A percentile compares a stretch with the other conserved stretches of the same genome.
These are phyloP conservation scores for Nidularia pulvinata DNA, from an alignment of 768 basidiomycete genomes.

Conservation along the genomic window DNA sequence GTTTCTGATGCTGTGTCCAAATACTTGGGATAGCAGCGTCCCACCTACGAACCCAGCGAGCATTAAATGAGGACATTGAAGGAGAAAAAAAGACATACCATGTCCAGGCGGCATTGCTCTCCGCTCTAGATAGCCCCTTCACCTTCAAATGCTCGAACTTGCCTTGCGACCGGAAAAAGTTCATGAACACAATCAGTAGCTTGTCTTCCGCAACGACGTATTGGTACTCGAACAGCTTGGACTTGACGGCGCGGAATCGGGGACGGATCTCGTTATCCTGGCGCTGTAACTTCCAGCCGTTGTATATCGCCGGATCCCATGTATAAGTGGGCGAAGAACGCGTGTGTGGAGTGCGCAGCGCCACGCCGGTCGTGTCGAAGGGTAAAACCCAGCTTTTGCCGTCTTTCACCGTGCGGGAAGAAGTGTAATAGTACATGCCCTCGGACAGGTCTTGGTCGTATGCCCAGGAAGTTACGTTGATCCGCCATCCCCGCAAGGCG, in stretches of 20 bases:
- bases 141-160: neutral
- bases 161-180: neutral
- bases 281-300: neutral
- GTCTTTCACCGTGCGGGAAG: neutral
- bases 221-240: neutral
- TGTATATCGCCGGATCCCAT: neutral
- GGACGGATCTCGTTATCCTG: neutral
- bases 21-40: neutral
- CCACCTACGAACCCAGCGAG: neutral
- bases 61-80: neutral
- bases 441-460: neutral
- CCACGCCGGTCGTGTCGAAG: neutral
- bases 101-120: neutral
- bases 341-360: neutral
- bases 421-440: neutral
- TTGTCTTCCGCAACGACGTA: neutral
- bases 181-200: neutral
- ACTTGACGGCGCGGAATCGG: neutral
- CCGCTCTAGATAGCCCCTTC: neutral
- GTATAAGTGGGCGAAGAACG: neutral
- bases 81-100: neutral
- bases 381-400: neutral
- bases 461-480: neutral
- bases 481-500: neutral
- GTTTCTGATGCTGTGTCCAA: neutral